Percentiles rank a stretch among this genome's conserved stretches.
phyloP scores from a whole-genome alignment of 352 stramenopile genomes.

The Pythium myriotylum region DNA sequence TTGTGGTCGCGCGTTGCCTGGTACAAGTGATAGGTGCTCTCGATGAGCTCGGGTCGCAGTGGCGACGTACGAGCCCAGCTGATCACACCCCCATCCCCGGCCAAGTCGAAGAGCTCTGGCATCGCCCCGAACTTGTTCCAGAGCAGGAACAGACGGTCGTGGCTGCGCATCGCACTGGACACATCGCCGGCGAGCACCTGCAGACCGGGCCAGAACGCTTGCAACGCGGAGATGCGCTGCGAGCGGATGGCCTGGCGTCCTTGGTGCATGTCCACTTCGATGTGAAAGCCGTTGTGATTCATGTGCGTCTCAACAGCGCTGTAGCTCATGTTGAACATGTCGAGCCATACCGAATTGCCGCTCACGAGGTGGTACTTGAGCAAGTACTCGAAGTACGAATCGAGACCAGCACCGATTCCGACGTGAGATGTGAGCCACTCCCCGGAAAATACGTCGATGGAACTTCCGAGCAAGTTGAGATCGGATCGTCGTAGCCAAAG shows the following conservation, averaged over 20 bases:
- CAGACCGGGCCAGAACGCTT: constrained; percentile 97
- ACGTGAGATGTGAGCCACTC: constrained; percentile 77
- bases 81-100: constrained; percentile 52
- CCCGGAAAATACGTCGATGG: constrained; percentile 92
- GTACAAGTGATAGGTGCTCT: constrained; percentile 97
- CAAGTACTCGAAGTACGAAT: constrained; percentile 98
- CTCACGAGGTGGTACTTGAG: constrained; percentile 98
- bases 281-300: constrained; percentile 74
- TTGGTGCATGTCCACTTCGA: constrained; percentile 89
- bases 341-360: constrained; percentile 89
- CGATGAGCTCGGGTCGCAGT: constrained; percentile 96
- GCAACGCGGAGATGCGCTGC: constrained; percentile 83
- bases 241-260: constrained; percentile 60
- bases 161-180: constrained; percentile 81
- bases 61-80: constrained; percentile 87
- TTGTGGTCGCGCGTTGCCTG: constrained; percentile 87
- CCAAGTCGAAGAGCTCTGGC: constrained; percentile 93
- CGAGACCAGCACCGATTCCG: constrained; percentile 92
- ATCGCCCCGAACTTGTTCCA: constrained; percentile 95
- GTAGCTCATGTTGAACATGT: constrained; percentile 92
- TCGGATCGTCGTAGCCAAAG: constrained; percentile 80
- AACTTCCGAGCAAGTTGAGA: constrained; percentile 94
- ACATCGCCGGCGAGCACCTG: constrained; percentile 95
- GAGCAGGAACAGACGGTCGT: constrained; percentile 95
- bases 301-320: constrained; percentile 73